phyloP scores from a whole-genome alignment of 768 basidiomycete genomes.

The Ramaria sp. region DNA sequence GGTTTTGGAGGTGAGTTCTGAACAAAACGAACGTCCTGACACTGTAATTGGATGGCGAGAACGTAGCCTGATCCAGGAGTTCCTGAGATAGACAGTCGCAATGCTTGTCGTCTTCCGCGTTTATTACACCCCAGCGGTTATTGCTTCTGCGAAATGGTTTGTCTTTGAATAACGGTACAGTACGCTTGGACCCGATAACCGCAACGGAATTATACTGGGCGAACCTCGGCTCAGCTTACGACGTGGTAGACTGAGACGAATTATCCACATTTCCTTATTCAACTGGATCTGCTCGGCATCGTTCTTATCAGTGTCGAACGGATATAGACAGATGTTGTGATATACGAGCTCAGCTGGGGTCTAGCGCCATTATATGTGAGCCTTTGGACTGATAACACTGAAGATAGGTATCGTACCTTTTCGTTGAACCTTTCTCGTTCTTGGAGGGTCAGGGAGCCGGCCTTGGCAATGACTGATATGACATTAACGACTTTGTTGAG shows the following conservation, averaged over 20 bases:
- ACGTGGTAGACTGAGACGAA: background rate
- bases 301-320: conserved; percentile 92
- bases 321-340: conserved; percentile 91
- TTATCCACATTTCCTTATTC: conserved; percentile 81
- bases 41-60: background rate
- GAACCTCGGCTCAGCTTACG: background rate
- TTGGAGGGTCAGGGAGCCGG: conserved; percentile 86
- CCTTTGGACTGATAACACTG: background rate
- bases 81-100: conserved; percentile 96
- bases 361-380: conserved; percentile 25
- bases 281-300: conserved; percentile 87
- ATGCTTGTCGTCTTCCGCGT: conserved; percentile 92
- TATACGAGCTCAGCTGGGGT: conserved; percentile 87
- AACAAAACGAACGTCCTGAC: background rate
- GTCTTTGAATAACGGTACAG: conserved; percentile 94
- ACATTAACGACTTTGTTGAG: conserved; percentile 98
- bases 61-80: conserved; percentile 78
- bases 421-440: conserved; percentile 90
- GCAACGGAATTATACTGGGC: conserved; percentile 78
- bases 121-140: conserved; percentile 98
- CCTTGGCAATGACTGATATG: conserved; percentile 98
- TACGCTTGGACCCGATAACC: conserved; percentile 89
- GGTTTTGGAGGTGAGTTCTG: conserved; percentile 93
- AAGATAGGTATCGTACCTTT: conserved; percentile 40
- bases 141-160: conserved; percentile 91